Percentiles rank a stretch among this genome's conserved stretches.
Evolutionary conservation across 2,329 filamentous ascomycete genomes (phyloP).

Genomic region (Aspergillus fijiensis): DNA sequence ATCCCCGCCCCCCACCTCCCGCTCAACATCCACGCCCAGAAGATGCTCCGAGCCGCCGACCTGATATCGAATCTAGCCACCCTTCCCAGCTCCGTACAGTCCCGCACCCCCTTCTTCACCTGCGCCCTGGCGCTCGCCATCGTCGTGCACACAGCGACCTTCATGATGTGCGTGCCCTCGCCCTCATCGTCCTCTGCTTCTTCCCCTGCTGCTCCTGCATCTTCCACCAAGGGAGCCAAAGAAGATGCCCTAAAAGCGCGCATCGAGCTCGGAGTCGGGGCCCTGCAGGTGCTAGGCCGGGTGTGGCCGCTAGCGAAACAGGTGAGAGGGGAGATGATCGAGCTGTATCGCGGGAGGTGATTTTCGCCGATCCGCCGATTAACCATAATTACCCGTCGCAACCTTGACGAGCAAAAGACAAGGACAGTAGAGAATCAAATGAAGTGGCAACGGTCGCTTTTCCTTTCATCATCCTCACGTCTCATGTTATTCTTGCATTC

Average conservation of each 20-base stretch:
- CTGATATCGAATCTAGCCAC: conserved; percentile 72
- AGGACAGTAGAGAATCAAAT: too few species aligned
- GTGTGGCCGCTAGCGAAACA: conserved; percentile 32
- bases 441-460: too few species aligned
- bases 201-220: too few species aligned
- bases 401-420: too few species aligned
- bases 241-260: conserved; percentile 28
- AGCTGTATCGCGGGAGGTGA: conserved; percentile 20
- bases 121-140: conserved; percentile 71
- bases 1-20: conserved; percentile 1
- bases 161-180: conserved; percentile 30
- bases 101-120: conserved; percentile 76
- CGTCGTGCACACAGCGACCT: conserved; percentile 70
- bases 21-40: conserved; percentile 61
- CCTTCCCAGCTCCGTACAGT: conserved; percentile 51
- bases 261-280: conserved; percentile 31
- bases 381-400: too few species aligned
- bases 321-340: conserved; percentile 29
- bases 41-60: conserved; percentile 73
- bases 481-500: too few species aligned
- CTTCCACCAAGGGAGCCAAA: conserved; percentile 7
- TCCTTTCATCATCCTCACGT: too few species aligned
- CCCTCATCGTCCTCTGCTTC: background rate
- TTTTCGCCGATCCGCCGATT: too few species aligned
- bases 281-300: conserved; percentile 29